Conservation (phyloP, 2,329 filamentous ascomycete species). For the Colletotrichum melonis region DNA sequence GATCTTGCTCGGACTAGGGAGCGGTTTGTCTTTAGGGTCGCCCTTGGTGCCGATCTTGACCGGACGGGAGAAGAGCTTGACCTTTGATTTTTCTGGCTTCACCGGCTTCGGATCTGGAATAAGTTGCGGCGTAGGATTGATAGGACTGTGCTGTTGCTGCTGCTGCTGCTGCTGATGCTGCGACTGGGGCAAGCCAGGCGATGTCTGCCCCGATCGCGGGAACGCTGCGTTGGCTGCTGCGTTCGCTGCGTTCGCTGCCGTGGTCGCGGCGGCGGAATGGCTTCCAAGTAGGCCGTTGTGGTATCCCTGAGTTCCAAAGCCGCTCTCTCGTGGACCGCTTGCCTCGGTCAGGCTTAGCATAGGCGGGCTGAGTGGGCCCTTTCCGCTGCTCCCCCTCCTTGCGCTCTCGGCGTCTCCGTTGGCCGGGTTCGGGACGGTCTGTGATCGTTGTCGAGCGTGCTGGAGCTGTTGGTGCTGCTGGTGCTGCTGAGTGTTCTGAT, state of each 20-base stretch:
- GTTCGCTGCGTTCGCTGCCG: constrained; percentile 74
- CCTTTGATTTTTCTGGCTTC: constrained; percentile 77
- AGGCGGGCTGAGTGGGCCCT: constrained; percentile 69
- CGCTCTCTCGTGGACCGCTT: constrained; percentile 68
- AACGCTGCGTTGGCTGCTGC: constrained; percentile 81
- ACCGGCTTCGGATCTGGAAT: constrained; percentile 65
- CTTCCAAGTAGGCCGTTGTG: constrained; percentile 71
- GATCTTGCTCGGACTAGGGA: constrained; percentile 80
- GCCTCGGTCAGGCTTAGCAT: constrained; percentile 73
- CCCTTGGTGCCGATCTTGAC: constrained; percentile 80
- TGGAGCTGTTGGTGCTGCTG: constrained; percentile 55
- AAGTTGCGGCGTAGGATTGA: constrained; percentile 49
- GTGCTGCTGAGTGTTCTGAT: constrained; percentile 56
- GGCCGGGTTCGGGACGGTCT: constrained; percentile 72
- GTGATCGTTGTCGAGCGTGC: constrained; percentile 75
- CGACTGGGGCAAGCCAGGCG: constrained; percentile 54
- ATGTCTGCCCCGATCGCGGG: constrained; percentile 69
- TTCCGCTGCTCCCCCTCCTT: constrained; percentile 58
- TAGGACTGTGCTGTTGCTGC: constrained; percentile 47
- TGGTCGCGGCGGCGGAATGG: constrained; percentile 73
- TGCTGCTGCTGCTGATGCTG: constrained; percentile 43
- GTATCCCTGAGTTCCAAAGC: constrained; percentile 63
- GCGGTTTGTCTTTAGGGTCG: constrained; percentile 72
- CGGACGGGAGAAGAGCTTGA: constrained; percentile 84
- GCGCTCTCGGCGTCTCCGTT: constrained; percentile 18